phyloP scores from a whole-genome alignment of 495 filamentous ascomycete species.

The Penicillium goetzii region DNA sequence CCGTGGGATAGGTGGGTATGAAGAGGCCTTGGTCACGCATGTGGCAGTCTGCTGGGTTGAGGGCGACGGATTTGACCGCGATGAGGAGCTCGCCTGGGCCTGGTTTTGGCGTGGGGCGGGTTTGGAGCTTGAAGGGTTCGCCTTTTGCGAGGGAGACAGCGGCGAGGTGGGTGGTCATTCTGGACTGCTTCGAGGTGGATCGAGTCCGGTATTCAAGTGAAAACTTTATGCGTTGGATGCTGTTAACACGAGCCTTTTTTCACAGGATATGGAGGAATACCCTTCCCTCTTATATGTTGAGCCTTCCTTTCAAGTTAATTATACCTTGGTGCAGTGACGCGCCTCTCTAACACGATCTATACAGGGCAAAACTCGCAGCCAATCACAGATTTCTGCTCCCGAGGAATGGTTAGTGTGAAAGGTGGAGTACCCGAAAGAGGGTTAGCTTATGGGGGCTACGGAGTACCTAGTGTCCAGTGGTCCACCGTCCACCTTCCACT shows the following conservation, averaged over 20 bases:
- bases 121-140: conserved; percentile 36
- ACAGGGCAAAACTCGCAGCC: conserved; percentile 18
- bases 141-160: conserved; percentile 41
- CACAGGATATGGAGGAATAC: conserved; percentile 11
- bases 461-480: conserved; percentile 7
- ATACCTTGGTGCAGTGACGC: conserved; percentile 5
- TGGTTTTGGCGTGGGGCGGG: conserved; percentile 44
- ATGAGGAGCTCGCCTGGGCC: conserved; percentile 55
- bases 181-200: conserved; percentile 9
- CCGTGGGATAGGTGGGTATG: conserved; percentile 46
- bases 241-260: background rate
- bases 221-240: conserved; percentile 7
- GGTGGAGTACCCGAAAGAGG: conserved; percentile 21
- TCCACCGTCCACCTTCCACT: background rate
- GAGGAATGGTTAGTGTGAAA: conserved; percentile 32
- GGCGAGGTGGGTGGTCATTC: conserved; percentile 49
- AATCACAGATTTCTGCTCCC: conserved; percentile 35
- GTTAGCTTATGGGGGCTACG: conserved; percentile 20
- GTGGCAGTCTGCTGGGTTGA: conserved; percentile 52
- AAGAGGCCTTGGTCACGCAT: conserved; percentile 47
- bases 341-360: background rate
- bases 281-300: background rate
- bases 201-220: conserved; percentile 13
- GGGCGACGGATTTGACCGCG: conserved; percentile 50
- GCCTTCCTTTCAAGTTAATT: background rate